Base-by-base conservation (phyloP, 1,284 basidiomycete genomes). In the Ceratobasidium sp. region DNA sequence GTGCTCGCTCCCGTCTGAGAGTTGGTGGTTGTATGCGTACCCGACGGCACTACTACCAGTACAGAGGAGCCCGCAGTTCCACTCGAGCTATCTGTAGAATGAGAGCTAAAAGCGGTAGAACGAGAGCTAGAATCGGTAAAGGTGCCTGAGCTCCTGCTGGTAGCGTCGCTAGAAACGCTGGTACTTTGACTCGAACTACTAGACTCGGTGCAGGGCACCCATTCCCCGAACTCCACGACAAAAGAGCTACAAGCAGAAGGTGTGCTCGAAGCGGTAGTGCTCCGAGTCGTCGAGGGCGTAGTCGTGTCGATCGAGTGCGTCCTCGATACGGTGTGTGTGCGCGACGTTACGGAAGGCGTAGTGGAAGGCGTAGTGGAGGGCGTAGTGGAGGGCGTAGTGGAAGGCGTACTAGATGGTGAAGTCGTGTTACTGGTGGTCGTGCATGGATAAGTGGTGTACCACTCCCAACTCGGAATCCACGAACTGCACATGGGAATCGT, bases 11-110 rank as follows among this genome's bases (percentile, higher is more conserved):
- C n/a, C 3, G 59, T 4, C 59, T 11, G 34, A 41, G 53, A 58
- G 14, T 7, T 13, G 1, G 34, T 58, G 51, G 39, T 1, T 69
- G 51, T 69, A 69, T 69, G 66, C 66, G 66, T 69, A n/a, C n/a
- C n/a, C n/a, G n/a, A n/a, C n/a, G 9, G 5, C 39, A 43, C 8
- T 24, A 22, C 8, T 27, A 19, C n/a, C n/a, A n/a, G n/a, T n/a
- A n/a, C n/a, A n/a, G n/a, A n/a, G 24, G 24, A 6, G 16, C 48
- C 48, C 16, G 48, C 19, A 51, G 48, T 51, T 16, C 7, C 6
- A 16, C 16, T 19, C 6, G 48, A 2, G 6, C 22, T 43, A 24
- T 43, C 39, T 4, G 59, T 39, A 61, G 37, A 41, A 61, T 24
- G 24, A 3, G 53, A 56, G 7, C 7, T 43, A 24, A 22, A 6